Evolutionary conservation across 495 filamentous ascomycete species (phyloP).

Genomic region (Astrothelium subdiscretum): DNA sequence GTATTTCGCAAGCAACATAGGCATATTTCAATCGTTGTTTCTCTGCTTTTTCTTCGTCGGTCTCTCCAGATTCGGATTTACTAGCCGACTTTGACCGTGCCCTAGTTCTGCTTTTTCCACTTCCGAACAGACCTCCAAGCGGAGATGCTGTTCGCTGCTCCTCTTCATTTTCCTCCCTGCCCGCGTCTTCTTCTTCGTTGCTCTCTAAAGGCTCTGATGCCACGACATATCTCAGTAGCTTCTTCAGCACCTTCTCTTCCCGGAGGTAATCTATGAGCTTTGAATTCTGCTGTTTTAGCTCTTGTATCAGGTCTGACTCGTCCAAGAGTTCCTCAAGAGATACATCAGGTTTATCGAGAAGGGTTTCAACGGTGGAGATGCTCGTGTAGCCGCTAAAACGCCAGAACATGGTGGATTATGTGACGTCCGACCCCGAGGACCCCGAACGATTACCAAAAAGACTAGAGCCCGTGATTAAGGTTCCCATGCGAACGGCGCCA

Average conservation of each 20-base stretch:
- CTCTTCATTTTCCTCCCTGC: constrained; percentile 37
- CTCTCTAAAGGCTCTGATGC: constrained; percentile 48
- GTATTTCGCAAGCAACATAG: constrained; percentile 80
- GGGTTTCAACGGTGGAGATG: constrained; percentile 87
- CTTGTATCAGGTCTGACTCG: constrained; percentile 90
- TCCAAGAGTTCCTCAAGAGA: constrained; percentile 92
- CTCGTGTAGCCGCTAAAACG: constrained; percentile 78
- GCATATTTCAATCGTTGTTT: constrained; percentile 85
- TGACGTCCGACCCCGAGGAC: constrained; percentile 1
- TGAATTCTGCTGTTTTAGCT: constrained; percentile 94
- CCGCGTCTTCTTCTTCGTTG: constrained; percentile 41
- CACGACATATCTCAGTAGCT: constrained; percentile 81
- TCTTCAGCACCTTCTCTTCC: constrained; percentile 74
- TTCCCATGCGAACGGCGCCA: constrained; percentile 2
- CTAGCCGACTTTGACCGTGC: constrained; percentile 20
- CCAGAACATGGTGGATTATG: constrained; percentile 20
- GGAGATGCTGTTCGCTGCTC: neutral
- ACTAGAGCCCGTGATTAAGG: neutral
- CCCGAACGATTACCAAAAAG: neutral
- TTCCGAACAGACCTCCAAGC: constrained; percentile 13
- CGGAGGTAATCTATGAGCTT: constrained; percentile 95
- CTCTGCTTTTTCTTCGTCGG: constrained; percentile 43
- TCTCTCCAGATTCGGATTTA: constrained; percentile 23
- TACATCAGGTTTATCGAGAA: constrained; percentile 91
- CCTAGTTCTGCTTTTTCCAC: constrained; percentile 20